Conservation (phyloP, 192 early-diverging fungal species). For the Backusella australiensis region DNA sequence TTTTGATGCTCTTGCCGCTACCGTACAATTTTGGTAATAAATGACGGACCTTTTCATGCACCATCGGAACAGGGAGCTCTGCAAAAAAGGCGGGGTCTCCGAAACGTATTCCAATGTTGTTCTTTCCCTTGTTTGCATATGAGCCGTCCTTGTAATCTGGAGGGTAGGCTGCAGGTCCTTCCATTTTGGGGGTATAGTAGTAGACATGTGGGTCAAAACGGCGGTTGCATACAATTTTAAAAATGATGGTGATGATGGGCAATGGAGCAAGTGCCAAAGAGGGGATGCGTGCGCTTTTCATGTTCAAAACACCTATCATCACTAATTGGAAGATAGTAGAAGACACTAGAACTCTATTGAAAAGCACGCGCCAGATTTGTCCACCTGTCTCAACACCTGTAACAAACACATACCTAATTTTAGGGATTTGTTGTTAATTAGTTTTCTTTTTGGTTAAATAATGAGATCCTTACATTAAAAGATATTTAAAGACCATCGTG, state of each 20-base stretch:
- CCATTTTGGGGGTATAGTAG: constrained; percentile 47
- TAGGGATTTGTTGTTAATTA: background rate
- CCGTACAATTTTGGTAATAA: constrained; percentile 62
- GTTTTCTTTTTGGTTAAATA: background rate
- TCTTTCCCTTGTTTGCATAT: background rate
- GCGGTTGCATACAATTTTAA: constrained; percentile 49
- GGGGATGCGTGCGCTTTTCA: constrained; percentile 39
- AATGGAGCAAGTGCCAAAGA: constrained; percentile 54
- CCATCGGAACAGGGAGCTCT: constrained; percentile 63
- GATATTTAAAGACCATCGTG: constrained; percentile 71
- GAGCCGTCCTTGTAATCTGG: constrained; percentile 23
- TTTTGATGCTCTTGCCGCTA: constrained; percentile 19
- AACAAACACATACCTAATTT: constrained; percentile 61
- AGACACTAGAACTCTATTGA: constrained; percentile 68
- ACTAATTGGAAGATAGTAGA: constrained; percentile 65
- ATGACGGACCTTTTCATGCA: constrained; percentile 63
- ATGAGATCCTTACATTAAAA: constrained; percentile 49
- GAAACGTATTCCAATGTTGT: constrained; percentile 50
- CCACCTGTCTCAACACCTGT: constrained; percentile 72
- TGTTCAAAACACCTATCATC: constrained; percentile 61
- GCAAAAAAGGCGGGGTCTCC: constrained; percentile 64
- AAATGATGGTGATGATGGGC: constrained; percentile 53
- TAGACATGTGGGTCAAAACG: constrained; percentile 52
- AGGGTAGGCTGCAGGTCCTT: constrained; percentile 21
- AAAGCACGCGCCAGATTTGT: constrained; percentile 64